These are phyloP conservation scores for Allium sativum DNA, from an alignment of 106 monocot species.

Conservation along the genomic window DNA sequence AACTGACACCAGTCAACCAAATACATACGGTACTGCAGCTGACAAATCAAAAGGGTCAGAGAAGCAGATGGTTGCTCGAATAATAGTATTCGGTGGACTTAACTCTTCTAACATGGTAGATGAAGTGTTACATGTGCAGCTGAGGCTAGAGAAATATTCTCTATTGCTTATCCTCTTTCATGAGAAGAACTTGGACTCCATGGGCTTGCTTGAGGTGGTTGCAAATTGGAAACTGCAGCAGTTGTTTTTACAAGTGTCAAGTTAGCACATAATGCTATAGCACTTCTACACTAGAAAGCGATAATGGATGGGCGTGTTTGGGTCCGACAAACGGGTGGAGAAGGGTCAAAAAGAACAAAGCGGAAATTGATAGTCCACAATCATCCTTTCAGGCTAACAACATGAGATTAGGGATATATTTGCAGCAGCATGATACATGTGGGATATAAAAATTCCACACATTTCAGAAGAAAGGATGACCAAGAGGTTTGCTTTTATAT, in stretches of 20 bases:
- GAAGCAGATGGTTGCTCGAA: constrained; percentile 13
- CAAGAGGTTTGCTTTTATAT: constrained; percentile 96
- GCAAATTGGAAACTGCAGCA: constrained; percentile 61
- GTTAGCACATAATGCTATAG: constrained; percentile 49
- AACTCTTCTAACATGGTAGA: too few relatives aligned
- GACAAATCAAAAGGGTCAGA: constrained; percentile 41
- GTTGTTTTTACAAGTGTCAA: constrained; percentile 75
- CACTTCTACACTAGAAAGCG: constrained; percentile 60
- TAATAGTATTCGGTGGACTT: too few relatives aligned
- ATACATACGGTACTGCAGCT: background rate
- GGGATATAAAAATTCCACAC: constrained; percentile 84
- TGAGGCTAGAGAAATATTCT: constrained; percentile 30
- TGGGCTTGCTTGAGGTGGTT: constrained; percentile 90
- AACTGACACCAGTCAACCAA: background rate
- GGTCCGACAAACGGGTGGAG: constrained; percentile 95
- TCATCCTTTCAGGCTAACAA: constrained; percentile 89
- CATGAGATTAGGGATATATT: constrained; percentile 62
- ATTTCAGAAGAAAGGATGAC: constrained; percentile 51
- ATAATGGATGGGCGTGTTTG: constrained; percentile 62
- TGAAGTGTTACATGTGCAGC: too few relatives aligned
- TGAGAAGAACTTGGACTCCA: constrained; percentile 66
- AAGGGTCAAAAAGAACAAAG: constrained; percentile 86
- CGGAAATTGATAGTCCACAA: constrained; percentile 95
- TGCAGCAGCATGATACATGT: constrained; percentile 64
- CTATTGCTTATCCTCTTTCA: constrained; percentile 63